Conservation (phyloP, 108 stramenopile species). For the Thalassiosira profunda region DNA sequence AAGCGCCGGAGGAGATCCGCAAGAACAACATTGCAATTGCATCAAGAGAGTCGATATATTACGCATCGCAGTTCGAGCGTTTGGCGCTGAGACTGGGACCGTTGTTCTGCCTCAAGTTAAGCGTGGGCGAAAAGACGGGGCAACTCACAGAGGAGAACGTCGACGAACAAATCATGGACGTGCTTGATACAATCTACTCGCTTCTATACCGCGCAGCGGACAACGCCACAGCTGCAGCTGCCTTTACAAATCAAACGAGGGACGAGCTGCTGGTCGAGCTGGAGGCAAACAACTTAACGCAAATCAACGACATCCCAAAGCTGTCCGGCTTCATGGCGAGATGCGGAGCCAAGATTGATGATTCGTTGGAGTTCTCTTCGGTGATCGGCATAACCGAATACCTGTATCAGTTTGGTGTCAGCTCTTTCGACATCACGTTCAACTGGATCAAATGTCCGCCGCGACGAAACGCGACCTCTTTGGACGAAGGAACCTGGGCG, state of each 20-base stretch:
- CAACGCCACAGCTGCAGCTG: no score
- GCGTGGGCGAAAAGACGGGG: neutral
- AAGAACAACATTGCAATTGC: conserved; percentile 24
- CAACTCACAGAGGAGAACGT: no score
- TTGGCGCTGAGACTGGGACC: neutral
- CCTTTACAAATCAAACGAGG: no score
- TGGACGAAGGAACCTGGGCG: neutral
- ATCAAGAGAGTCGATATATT: neutral
- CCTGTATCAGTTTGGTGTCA: neutral
- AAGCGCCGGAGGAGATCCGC: conserved; percentile 24
- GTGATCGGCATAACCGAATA: neutral
- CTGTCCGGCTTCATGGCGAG: no score
- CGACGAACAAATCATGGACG: no score
- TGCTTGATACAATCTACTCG: no score
- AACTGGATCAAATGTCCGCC: conserved; percentile 56
- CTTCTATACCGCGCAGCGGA: no score
- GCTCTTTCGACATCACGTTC: conserved; percentile 28
- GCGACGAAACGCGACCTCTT: neutral
- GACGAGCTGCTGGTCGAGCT: no score
- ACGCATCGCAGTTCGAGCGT: neutral
- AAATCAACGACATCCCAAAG: no score
- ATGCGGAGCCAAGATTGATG: neutral
- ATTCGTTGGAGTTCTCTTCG: conserved; percentile 3
- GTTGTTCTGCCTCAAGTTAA: neutral
- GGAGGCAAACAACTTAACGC: no score